Evolutionary conservation across 768 basidiomycete genomes (phyloP), one percentile per base, ranked within the genome.

Genomic region (Clathrus columnatus): DNA sequence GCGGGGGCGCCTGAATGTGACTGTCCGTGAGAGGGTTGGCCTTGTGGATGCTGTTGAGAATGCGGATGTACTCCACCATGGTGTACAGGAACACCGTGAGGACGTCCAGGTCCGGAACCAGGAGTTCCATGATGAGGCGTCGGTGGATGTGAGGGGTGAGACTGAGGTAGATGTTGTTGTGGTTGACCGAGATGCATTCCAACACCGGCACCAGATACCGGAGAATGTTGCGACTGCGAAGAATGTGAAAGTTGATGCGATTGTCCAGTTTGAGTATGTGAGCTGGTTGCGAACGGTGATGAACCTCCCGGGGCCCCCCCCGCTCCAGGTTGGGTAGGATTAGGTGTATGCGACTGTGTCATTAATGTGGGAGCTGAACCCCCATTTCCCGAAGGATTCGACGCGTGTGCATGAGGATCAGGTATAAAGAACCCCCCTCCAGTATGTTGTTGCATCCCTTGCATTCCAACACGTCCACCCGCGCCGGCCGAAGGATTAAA

Each of bases 241-340:
- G 54, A 50, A 5, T 54, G 52, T 7, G 17, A 27, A 1, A 24
- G 20, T n/a, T 20, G 44, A 11, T 48, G 54, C 18, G 20, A 45
- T 18, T 29, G 44, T n/a, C n/a, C 36, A 14, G 36, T 36, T 36
- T 10, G n/a, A 36, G 36, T 36, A 10, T n/a, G 11, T 36, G 36
- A 36, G 36, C 14, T 28, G 74, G 68, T 44, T 69, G 70, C n/a
- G n/a, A n/a, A n/a, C 14, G 68, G 59, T 32, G 72, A 69, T 48
- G 65, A 61, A 27, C 62, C 63, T 48, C 72, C 75, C n/a, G 79
- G 80, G 17, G 80, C 79, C 42, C 70, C 74, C 21, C 75, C 72
- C 51, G 67, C 69, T 10, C 75, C 74, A 8, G 75, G 63, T 57
- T 78, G 66, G 54, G 61, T 77, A 36, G n/a, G 29, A 32, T n/a